Evolutionary conservation across 2,329 filamentous ascomycete species (phyloP), one percentile per base, ranked within the genome.

Genomic region (Madurella mycetomatis): DNA sequence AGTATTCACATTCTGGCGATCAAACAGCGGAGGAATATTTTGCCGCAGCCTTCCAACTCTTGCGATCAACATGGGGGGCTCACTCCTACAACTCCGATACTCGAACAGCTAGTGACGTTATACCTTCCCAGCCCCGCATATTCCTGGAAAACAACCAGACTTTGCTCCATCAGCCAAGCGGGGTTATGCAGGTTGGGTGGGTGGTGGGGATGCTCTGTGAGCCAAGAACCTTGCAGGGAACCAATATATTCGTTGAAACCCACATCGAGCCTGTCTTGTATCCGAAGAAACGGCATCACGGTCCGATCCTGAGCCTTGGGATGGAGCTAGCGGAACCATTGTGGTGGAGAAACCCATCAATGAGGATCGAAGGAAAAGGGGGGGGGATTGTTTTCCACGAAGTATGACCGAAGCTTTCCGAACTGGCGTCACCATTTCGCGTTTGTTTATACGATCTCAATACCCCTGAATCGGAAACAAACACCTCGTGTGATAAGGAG

Each of bases 31-130:
- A 46, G 44, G 7, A 32, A 40, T 13, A 50, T 41, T 31, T 15
- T 9, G 11, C 30, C 47, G 18, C 41, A 16, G 4, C 50, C 25
- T 25, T 25, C 25, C 7, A 7, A 25, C 25, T 25, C 25, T 25
- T 25, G 25, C 9, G 34, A 37, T 37, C 4, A 37, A 37, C 34
- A 11, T 9, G 34, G 4, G 13, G 34, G 34, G 13, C 34, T 25
- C 11, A 37, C 13, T 56, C 50, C 11, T 50, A 51, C 12, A n/a
- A 4, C 51, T 57, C 51, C 55, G 40, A 54, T 30, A 47, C 17
- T 13, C 8, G 15, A 19, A 41, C 18, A 30, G n/a, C 34, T 42
- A 15, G 34, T 56, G 54, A 53, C 54, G 54, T 50, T 53, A 50
- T 45, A 5, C 13, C 39, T 16, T 31, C 13, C 25, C 18, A 17